Conservation (phyloP, 2,329 filamentous ascomycete genomes). For the Coniochaeta sp. region DNA sequence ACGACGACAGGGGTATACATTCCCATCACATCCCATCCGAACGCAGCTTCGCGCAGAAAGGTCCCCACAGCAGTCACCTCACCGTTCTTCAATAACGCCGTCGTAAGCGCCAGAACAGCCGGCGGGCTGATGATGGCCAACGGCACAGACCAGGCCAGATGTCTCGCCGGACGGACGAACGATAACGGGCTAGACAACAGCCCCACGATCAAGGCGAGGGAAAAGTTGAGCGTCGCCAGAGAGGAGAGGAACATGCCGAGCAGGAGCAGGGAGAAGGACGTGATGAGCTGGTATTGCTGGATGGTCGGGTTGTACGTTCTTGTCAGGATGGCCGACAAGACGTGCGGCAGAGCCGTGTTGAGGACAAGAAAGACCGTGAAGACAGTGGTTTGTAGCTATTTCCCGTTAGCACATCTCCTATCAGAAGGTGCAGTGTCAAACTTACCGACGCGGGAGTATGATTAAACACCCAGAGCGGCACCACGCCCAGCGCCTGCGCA, state of each 20-base stretch:
- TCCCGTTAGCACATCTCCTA: background rate
- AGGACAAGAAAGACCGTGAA: constrained; percentile 50
- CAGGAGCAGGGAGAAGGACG: constrained; percentile 86
- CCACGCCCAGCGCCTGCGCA: constrained; percentile 67
- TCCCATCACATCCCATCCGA: constrained; percentile 84
- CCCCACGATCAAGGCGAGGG: constrained; percentile 77
- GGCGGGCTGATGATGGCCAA: constrained; percentile 57
- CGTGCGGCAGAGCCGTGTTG: constrained; percentile 48
- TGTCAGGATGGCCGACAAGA: constrained; percentile 48
- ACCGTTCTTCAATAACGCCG: constrained; percentile 30
- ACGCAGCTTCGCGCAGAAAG: constrained; percentile 65
- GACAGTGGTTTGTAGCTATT: constrained; percentile 48
- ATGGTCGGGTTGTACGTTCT: constrained; percentile 42
- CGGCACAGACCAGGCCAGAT: constrained; percentile 37
- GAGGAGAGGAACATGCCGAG: constrained; percentile 88
- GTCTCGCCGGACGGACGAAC: constrained; percentile 50
- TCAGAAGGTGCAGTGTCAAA: constrained; percentile 7
- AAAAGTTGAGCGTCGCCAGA: constrained; percentile 93
- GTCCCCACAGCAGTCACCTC: constrained; percentile 48
- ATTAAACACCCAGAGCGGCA: constrained; percentile 86
- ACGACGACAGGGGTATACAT: constrained; percentile 83
- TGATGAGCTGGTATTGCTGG: constrained; percentile 72
- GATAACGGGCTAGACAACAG: constrained; percentile 69
- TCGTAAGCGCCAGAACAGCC: constrained; percentile 38
- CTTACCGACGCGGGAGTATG: constrained; percentile 59